A percentile compares a stretch with the other conserved stretches of the same genome.
These are phyloP conservation scores for Boletus bicolor DNA, from an alignment of 768 basidiomycete species.

Conservation along the genomic window DNA sequence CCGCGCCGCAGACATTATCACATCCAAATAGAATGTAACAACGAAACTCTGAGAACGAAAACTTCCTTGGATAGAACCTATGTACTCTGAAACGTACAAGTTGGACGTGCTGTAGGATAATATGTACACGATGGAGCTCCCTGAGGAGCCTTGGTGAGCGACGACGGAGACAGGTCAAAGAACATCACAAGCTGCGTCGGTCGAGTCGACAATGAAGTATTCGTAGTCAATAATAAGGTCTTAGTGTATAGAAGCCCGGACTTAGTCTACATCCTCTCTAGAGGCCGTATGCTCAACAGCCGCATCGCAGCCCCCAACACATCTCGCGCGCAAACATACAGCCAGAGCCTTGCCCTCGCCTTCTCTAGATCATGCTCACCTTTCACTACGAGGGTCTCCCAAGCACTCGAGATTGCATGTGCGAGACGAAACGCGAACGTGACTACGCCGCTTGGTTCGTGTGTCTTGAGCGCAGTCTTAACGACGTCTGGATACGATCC, in stretches of 20 bases:
- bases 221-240: too few relatives aligned
- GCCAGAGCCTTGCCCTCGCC: constrained; percentile 80
- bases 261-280: constrained; percentile 80
- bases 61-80: neutral
- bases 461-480: constrained; percentile 74
- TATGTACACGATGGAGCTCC: neutral
- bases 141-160: too few relatives aligned
- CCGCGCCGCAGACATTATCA: neutral
- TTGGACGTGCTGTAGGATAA: neutral
- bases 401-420: constrained; percentile 88
- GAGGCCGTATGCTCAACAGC: constrained; percentile 80
- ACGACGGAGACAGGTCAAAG: too few relatives aligned
- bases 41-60: neutral
- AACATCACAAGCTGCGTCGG: too few relatives aligned
- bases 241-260: too few relatives aligned
- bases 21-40: too few relatives aligned
- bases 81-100: neutral
- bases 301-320: constrained; percentile 87
- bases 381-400: constrained; percentile 87
- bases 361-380: constrained; percentile 74
- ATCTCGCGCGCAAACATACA: constrained; percentile 86
- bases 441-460: constrained; percentile 89
- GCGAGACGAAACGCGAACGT: constrained; percentile 85
- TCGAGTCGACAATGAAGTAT: too few relatives aligned
- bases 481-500: constrained; percentile 92